Conservation (phyloP, 2,329 filamentous ascomycete genomes). For the Aureobasidium pullulans region DNA sequence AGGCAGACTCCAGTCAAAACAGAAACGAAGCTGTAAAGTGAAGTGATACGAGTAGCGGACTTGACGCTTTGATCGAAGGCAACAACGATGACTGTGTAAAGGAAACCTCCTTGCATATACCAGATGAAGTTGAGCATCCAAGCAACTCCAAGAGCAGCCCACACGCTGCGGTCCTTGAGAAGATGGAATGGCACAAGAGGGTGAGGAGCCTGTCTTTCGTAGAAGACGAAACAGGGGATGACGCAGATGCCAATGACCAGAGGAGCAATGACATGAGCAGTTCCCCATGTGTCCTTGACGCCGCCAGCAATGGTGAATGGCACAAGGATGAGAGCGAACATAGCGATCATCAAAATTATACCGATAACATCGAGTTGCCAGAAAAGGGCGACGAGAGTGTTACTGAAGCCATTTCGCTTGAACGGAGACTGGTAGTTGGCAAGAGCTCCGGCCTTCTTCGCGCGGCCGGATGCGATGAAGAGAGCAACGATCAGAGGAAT, state of each 20-base stretch:
- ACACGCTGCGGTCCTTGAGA: constrained; percentile 57
- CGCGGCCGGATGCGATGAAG: constrained; percentile 44
- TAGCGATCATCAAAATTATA: constrained; percentile 52
- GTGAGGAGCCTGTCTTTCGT: constrained; percentile 35
- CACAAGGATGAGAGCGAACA: constrained; percentile 60
- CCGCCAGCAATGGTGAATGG: constrained; percentile 52
- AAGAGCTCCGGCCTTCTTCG: constrained; percentile 45
- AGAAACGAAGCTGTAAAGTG: constrained; percentile 52
- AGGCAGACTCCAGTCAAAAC: constrained; percentile 48
- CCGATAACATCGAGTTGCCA: constrained; percentile 54
- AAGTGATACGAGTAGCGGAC: constrained; percentile 52
- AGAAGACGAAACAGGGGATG: constrained; percentile 32
- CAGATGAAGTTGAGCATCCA: constrained; percentile 51
- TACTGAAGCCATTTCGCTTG: constrained; percentile 33
- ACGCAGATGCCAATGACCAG: constrained; percentile 31
- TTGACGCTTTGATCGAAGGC: constrained; percentile 52
- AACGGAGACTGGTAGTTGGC: constrained; percentile 38
- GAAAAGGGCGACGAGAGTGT: constrained; percentile 41
- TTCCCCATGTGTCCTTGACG: constrained; percentile 28
- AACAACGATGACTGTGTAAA: constrained; percentile 56
- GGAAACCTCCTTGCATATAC: constrained; percentile 57
- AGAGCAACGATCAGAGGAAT: constrained; percentile 53
- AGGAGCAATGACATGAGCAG: constrained; percentile 34
- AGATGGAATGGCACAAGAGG: constrained; percentile 38
- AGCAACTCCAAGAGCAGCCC: constrained; percentile 55